Base-by-base conservation (phyloP, 2,329 filamentous ascomycete species). In the Teratosphaeria destructans region DNA sequence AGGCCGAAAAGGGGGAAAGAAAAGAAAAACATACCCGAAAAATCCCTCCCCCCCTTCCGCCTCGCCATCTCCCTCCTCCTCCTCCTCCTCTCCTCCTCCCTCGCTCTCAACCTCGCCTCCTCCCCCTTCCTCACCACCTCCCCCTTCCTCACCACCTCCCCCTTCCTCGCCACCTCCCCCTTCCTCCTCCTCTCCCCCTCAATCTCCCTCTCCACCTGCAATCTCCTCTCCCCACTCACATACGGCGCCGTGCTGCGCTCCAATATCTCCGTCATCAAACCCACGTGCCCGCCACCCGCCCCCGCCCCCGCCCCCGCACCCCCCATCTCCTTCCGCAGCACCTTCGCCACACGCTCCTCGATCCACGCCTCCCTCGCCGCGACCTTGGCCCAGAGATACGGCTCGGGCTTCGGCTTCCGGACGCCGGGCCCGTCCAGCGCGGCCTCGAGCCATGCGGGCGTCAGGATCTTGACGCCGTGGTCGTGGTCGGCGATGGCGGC, bases 371-470 rank as follows among this genome's bases (percentile, higher is more conserved):
- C 62, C 55, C 60, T 58, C 52, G 43, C 37, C 55, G 62, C 59
- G 29, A 62, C 14, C 43, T 58, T 67, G 54, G 60, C 65, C 72
- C 70, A 75, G 0, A 67, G 63, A 58, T 76, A 78, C 43, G 63
- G 64, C 43, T 61, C 70, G 59, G 76, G 73, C 0, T 67, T 60
- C 5, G 70, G 60, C 60, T 72, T 73, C 12, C 64, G 61, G 49
- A 66, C 53, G 27, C 53, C 27, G 2, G 32, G 19, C 37, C 61
- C 67, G 11, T 70, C 65, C 58, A 85, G 73, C 2, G 75, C 78
- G 63, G 81, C 83, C 32, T 77, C 74, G 5, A 80, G 69, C 76
- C 77, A 81, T 55, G 76, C 70, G 19, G 70, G 74, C 55, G 72
- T 73, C 53, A 79, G 71, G 47, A 79, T 71, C 16, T 69, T 71